Conservation (phyloP, 768 basidiomycete species). For the Mycena haematopus region DNA sequence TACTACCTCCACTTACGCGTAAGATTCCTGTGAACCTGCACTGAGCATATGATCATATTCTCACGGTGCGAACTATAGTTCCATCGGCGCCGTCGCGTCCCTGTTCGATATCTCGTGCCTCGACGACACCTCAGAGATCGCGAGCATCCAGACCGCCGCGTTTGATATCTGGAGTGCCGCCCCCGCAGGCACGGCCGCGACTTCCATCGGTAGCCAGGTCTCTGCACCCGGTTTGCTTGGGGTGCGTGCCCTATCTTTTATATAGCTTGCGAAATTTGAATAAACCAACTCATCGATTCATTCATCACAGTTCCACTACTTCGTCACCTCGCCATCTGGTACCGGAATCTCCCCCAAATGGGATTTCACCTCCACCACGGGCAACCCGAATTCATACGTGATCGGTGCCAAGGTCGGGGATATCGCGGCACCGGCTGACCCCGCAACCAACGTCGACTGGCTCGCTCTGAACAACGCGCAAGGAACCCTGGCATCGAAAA, state of each 20-base stretch:
- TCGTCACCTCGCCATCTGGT: conserved; percentile 43
- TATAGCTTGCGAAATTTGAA: no score
- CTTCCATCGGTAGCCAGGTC: conserved; percentile 7
- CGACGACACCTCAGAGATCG: conserved; percentile 31
- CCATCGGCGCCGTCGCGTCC: conserved; percentile 34
- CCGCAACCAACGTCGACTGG: conserved; percentile 44
- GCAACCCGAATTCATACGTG: conserved; percentile 11
- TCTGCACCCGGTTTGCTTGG: conserved; percentile 5
- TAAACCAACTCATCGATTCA: no score
- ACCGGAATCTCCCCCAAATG: conserved; percentile 42
- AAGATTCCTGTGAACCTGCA: conserved; percentile 8
- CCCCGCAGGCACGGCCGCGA: conserved; percentile 3
- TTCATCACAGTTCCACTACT: conserved; percentile 43
- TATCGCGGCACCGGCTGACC: conserved; percentile 34
- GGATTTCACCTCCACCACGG: conserved; percentile 43
- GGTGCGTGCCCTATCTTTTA: not conserved
- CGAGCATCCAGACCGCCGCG: conserved; percentile 21
- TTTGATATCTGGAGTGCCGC: conserved; percentile 31
- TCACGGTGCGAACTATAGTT: conserved; percentile 1
- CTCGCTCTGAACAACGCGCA: conserved; percentile 41
- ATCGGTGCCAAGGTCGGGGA: conserved; percentile 35
- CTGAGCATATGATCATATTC: not conserved
- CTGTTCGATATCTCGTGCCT: conserved; percentile 52
- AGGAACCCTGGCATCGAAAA: conserved; percentile 42
- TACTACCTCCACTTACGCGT: conserved; percentile 43